These are phyloP conservation scores for Trametes villosa DNA, from an alignment of 768 basidiomycete genomes.

Conservation along the genomic window DNA sequence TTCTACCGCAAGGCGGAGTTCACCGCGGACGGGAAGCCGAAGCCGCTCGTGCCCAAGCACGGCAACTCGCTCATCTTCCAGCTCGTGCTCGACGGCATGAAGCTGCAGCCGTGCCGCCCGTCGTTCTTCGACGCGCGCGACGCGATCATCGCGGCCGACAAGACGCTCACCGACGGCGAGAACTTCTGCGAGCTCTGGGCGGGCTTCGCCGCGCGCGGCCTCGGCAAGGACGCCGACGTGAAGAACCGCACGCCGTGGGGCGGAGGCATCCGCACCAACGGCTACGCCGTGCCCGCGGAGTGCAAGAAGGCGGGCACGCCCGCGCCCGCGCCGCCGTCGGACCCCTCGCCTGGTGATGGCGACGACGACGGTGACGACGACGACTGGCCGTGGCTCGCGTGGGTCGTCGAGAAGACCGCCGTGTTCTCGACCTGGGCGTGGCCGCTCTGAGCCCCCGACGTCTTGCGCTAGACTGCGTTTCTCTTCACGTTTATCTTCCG, in stretches of 20 bases:
- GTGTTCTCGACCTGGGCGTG: constrained; percentile 18
- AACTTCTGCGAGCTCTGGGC: constrained; percentile 89
- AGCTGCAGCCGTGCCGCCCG: constrained; percentile 91
- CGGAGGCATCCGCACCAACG: constrained; percentile 80
- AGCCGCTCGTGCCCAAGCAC: constrained; percentile 80
- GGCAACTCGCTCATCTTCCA: constrained; percentile 88
- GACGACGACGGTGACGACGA: constrained; percentile 33
- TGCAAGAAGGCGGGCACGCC: constrained; percentile 37
- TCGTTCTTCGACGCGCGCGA: constrained; percentile 89
- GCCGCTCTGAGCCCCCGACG: constrained; percentile 7
- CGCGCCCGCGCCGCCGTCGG: constrained; percentile 28
- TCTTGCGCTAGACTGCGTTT: neutral
- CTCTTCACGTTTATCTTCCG: neutral
- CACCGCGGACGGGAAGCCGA: constrained; percentile 46
- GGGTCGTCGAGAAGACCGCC: constrained; percentile 20
- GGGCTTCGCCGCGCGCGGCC: constrained; percentile 80
- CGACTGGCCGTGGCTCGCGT: constrained; percentile 28
- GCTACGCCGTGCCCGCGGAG: constrained; percentile 44
- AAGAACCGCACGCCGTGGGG: constrained; percentile 89
- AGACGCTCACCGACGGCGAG: constrained; percentile 89
- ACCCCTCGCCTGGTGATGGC: constrained; percentile 40
- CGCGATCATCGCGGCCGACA: constrained; percentile 90
- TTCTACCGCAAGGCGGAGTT: constrained; percentile 64
- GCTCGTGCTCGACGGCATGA: constrained; percentile 92
- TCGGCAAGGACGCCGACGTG: constrained; percentile 78